A percentile compares a stretch with the other conserved stretches of the same genome.
Conservation (phyloP, 176 grass and related monocot species). For the Oropetium thomaeum region DNA sequence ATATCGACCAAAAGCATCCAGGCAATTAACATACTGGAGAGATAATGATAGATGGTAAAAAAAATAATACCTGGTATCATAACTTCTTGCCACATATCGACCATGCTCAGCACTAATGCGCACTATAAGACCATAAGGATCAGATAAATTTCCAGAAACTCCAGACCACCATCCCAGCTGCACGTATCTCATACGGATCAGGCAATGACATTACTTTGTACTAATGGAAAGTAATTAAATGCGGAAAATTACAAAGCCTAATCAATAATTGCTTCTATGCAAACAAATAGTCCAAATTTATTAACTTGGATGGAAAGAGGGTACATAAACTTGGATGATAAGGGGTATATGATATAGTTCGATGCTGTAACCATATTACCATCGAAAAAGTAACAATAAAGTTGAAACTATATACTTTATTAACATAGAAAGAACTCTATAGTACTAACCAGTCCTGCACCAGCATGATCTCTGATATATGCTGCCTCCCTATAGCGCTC, state of each 20-base stretch:
- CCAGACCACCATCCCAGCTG: conserved; percentile 99
- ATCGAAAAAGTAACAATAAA: neutral
- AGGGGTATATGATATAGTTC: neutral
- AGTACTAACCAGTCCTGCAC: conserved; percentile 74
- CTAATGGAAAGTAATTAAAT: conserved; percentile 31
- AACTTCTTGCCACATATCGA: conserved; percentile 95
- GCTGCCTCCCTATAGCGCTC: conserved; percentile 74
- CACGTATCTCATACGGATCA: conserved; percentile 39
- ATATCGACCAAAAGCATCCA: neutral
- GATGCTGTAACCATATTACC: neutral
- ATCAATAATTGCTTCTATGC: neutral
- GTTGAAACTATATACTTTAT: neutral
- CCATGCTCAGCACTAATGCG: conserved; percentile 86
- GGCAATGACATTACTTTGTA: conserved; percentile 35
- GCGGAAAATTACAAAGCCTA: conserved; percentile 9
- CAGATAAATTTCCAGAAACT: conserved; percentile 65
- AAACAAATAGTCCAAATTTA: conserved; percentile 8
- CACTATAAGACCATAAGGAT: conserved; percentile 93
- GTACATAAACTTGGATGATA: neutral
- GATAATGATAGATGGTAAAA: neutral
- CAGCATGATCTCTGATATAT: conserved; percentile 80
- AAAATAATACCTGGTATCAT: conserved; percentile 73
- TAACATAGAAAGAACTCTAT: neutral
- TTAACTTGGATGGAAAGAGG: neutral
- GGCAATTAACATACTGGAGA: neutral